These are phyloP conservation scores for Arthrobotrys megalospora DNA, from an alignment of 2,329 filamentous ascomycete genomes.

Conservation along the genomic window DNA sequence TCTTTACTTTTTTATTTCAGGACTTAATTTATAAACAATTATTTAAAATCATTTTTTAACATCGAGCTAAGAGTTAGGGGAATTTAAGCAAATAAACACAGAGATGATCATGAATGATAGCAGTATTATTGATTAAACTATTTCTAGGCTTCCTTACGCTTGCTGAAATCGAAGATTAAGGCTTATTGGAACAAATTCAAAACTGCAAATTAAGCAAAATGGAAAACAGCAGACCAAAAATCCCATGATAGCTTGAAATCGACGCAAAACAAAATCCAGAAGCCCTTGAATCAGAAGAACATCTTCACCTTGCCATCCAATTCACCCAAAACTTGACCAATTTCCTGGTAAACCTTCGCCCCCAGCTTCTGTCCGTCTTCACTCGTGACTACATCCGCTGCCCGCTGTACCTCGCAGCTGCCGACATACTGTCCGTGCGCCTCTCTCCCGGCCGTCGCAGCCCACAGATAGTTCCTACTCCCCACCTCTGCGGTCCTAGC, in stretches of 20 bases:
- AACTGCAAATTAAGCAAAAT: too few species aligned
- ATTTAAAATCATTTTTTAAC: too few species aligned
- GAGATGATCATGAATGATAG: too few species aligned
- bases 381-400: slow-evolving; percentile 35
- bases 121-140: too few species aligned
- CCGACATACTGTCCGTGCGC: slow-evolving; percentile 63
- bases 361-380: slow-evolving; percentile 49
- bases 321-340: slow-evolving; percentile 34
- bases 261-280: too few species aligned
- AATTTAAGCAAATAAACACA: too few species aligned
- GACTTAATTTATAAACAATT: slow-evolving; percentile 1
- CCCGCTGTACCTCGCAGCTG: slow-evolving; percentile 56
- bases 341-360: slow-evolving; percentile 45
- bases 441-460: slow-evolving; percentile 61
- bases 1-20: slow-evolving; percentile 18
- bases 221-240: too few species aligned
- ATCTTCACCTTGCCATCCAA: slow-evolving; percentile 21
- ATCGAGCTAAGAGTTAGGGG: too few species aligned
- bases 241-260: too few species aligned
- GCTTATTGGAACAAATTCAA: too few species aligned
- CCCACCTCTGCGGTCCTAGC: slow-evolving; percentile 65
- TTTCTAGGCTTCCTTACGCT: too few species aligned
- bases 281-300: slow-evolving; percentile 24
- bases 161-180: too few species aligned
- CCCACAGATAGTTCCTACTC: slow-evolving; percentile 65